phyloP scores from a whole-genome alignment of 768 basidiomycete species.

The Collybiopsis luxurians region DNA sequence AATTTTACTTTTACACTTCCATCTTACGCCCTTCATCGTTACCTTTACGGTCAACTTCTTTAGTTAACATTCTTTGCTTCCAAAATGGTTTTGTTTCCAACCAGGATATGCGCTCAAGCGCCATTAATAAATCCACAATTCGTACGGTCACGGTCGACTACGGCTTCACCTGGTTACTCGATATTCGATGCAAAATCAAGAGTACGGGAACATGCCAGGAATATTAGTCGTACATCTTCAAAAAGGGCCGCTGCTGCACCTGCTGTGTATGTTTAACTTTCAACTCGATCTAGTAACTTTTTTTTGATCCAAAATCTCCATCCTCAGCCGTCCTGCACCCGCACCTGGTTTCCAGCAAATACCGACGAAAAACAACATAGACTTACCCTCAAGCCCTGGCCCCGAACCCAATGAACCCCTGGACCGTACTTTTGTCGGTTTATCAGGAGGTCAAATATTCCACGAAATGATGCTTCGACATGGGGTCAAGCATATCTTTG shows the following conservation, averaged over 20 bases:
- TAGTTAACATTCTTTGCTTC: constrained; percentile 2
- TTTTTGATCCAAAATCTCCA: constrained; percentile 10
- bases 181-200: constrained; percentile 81
- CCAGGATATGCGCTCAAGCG: constrained; percentile 40
- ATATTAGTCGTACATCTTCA: constrained; percentile 66
- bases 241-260: constrained; percentile 62
- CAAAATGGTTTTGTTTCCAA: constrained; percentile 40
- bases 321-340: constrained; percentile 56
- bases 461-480: constrained; percentile 99
- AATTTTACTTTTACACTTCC: not conserved
- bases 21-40: constrained; percentile 4
- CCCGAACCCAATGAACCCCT: constrained; percentile 46
- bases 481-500: constrained; percentile 93
- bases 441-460: constrained; percentile 96
- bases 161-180: constrained; percentile 36
- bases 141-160: constrained; percentile 50
- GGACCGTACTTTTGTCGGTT: constrained; percentile 87
- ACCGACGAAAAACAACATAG: constrained; percentile 37
- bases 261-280: constrained; percentile 46
- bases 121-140: constrained; percentile 34
- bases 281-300: not conserved
- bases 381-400: constrained; percentile 30
- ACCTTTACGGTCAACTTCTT: constrained; percentile 9
- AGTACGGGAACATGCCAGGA: constrained; percentile 73
- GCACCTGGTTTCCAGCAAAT: constrained; percentile 54